phyloP scores from a whole-genome alignment of 345 rosid genomes.

The Conringia planisiliqua region DNA sequence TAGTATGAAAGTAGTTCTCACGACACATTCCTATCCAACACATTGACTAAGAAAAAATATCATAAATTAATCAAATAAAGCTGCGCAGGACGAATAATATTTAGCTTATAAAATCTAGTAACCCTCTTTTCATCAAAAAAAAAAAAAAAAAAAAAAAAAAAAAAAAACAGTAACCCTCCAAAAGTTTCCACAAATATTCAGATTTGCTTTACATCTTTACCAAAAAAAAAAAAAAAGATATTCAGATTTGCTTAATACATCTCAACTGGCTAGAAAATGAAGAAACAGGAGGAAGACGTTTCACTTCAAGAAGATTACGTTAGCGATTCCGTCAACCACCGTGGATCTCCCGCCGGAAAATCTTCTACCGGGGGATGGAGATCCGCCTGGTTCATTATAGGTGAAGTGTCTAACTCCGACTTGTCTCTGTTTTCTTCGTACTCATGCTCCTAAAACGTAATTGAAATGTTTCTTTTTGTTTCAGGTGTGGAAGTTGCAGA shows the following conservation, averaged over 20 bases:
- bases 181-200: neutral
- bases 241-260: neutral
- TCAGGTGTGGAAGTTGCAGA: conserved; percentile 49
- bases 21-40: neutral
- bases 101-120: neutral
- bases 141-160: too few species aligned
- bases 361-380: conserved; percentile 32
- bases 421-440: neutral
- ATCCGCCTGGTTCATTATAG: conserved; percentile 31
- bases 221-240: neutral
- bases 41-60: neutral
- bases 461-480: neutral
- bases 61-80: neutral
- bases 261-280: conserved; percentile 1
- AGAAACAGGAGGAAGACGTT: conserved; percentile 14
- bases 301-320: conserved; percentile 16
- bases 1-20: neutral
- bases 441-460: neutral
- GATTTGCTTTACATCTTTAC: neutral
- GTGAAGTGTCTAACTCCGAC: neutral
- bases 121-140: neutral
- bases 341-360: conserved; percentile 17
- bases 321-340: conserved; percentile 27
- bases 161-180: neutral
- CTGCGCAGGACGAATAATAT: neutral